Evolutionary conservation across 345 rosid species (phyloP), one percentile per base, ranked within the genome.

Genomic region (Kernera saxatilis): DNA sequence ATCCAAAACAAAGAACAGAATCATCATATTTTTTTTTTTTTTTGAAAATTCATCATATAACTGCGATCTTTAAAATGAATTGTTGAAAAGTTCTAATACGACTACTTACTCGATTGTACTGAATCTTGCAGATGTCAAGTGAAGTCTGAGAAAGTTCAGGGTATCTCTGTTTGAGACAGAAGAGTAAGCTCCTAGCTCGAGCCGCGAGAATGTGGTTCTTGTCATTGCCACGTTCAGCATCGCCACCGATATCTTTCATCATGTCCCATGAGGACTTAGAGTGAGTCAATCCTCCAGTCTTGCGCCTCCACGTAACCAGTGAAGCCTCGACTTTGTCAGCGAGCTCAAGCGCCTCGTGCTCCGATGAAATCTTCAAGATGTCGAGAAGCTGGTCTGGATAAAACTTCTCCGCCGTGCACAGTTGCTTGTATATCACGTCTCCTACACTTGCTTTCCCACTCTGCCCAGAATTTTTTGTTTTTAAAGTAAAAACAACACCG

Each of bases 61-160:
- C 14, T 2, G 6, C 7, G 11, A 64, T 72, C 49, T 12, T 27
- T 13, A 23, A 5, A 53, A 64, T 0, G 22, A 50, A 10, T 6
- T 59, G 5, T 23, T 0, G n/a, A 29, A 25, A 64, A 3, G 5
- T 10, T 51, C 0, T 11, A 3, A 18, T 21, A 15, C 4, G 15
- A 8, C 51, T 26, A 55, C 87, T 74, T 73, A 91, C 99, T 78
- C 79, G 65, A 51, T 91, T 94, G 73, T 51, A 84, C 69, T 94
- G 96, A 57, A 94, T 91, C 87, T 91, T 94, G 90, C 94, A 88
- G 32, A 86, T 88, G 79, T 94, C 97, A 81, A 94, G 82, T 36
- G 93, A 80, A 53, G 97, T 94, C 80, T 94, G 99, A 36, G 99
- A 75, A 44, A 94, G 95, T 73, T 79, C 92, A 44, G 99, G 95